Base-by-base conservation (phyloP, 2,329 filamentous ascomycete genomes). In the Talaromyces sp. region DNA sequence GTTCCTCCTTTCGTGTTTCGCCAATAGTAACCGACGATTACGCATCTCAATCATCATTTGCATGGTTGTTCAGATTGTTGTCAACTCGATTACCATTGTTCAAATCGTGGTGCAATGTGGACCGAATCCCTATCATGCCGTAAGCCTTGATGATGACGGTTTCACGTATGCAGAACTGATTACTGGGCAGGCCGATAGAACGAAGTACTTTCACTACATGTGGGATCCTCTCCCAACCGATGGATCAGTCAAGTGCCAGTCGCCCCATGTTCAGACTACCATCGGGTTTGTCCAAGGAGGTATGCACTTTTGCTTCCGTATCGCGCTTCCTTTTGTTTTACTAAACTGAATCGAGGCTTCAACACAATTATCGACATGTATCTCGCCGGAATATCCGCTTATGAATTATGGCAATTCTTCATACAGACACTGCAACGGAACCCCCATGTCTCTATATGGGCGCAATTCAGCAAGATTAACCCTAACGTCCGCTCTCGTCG, bases 221-320 rank as follows among this genome's bases (percentile, higher is more conserved):
- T 76, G 74, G 74, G 74, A 74, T 64, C 68, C 71, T 5, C 64
- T 74, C 1, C 74, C 74, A 6, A 48, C 63, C 8, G 71, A 76
- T 64, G 71, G 72, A 2, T 76, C 74, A 1, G 73, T 76, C 3
- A 65, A 63, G 11, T 76, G 74, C 37, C 74, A 76, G 64, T 69
- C 68, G 5, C 72, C 73, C 1, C 33, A 52, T 12, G 71, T 76
- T 6, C 74, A 76, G 42, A 73, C 70, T 0, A 75, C 68, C 2
- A 60, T 76, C 4, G 74, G 74, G n/a, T 76, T 72, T 62, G 73
- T 75, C 2, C 74, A 76, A 65, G 74, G 74, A 60, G 74, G 72
- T 71, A 65, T 23, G 54, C 7, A 5, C 3, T 23, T 14, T 35
- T 21, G n/a, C 11, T 21, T 9, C 40, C 3, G 1, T 39, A 5